Percentiles rank a stretch among this genome's conserved stretches.
Evolutionary conservation across 768 basidiomycete genomes (phyloP).

Genomic region (Suillus lakei): DNA sequence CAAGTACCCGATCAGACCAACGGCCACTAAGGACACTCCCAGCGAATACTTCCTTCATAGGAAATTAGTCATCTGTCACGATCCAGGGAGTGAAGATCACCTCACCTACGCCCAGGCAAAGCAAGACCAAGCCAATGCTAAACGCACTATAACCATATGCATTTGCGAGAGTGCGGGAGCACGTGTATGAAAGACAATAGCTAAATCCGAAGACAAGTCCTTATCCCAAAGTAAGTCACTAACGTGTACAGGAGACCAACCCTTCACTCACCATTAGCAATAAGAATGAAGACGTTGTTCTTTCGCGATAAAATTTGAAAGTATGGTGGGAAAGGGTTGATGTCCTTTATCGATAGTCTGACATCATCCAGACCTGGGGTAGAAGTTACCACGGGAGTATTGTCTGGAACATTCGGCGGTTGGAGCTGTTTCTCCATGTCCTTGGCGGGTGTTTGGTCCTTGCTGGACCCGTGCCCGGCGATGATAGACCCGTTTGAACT

Average conservation of each 20-base stretch:
- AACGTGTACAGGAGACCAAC: not conserved
- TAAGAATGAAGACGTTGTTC: constrained; percentile 71
- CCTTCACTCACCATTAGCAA: constrained; percentile 29
- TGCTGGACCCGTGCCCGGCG: constrained; percentile 12
- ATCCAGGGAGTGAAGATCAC: not conserved
- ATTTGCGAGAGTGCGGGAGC: constrained; percentile 66
- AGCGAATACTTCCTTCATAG: constrained; percentile 47
- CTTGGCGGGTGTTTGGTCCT: constrained; percentile 18
- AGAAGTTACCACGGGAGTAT: constrained; percentile 16
- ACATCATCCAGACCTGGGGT: constrained; percentile 36
- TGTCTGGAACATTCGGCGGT: constrained; percentile 30
- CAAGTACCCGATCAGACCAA: constrained; percentile 57
- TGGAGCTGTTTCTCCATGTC: constrained; percentile 18
- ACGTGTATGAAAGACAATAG: constrained; percentile 76
- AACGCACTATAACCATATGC: constrained; percentile 72
- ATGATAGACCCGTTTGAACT: constrained; percentile 25
- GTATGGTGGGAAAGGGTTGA: constrained; percentile 75
- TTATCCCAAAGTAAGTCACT: constrained; percentile 29
- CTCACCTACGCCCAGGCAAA: constrained; percentile 73
- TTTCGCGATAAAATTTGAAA: constrained; percentile 56
- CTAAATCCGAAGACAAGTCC: constrained; percentile 74
- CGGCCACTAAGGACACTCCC: constrained; percentile 63
- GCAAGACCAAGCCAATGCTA: constrained; percentile 74
- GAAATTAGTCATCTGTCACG: not conserved
- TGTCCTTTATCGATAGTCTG: constrained; percentile 64